These are phyloP conservation scores for Platanus orientalis DNA, from an alignment of 164 flowering plant species.

Conservation along the genomic window DNA sequence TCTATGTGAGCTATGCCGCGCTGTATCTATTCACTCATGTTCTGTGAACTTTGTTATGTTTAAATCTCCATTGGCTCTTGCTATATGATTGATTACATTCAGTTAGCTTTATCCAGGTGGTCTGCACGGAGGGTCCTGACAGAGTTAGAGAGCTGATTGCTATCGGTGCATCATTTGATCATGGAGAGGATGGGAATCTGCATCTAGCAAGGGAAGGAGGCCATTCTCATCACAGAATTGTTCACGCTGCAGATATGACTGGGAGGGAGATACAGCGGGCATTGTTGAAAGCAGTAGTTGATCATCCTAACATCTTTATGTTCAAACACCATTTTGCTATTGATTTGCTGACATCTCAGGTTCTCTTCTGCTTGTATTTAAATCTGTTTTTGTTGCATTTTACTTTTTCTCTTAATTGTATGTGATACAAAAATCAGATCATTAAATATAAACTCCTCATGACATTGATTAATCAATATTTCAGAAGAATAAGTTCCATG, in stretches of 20 bases:
- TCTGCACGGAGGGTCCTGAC: constrained; percentile 97
- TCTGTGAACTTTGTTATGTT: background rate
- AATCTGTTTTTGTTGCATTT: background rate
- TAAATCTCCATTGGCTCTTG: background rate
- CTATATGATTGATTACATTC: constrained; percentile 6
- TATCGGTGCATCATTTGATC: constrained; percentile 98
- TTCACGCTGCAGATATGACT: constrained; percentile 99
- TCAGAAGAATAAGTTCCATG: background rate
- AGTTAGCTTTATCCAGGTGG: constrained; percentile 55
- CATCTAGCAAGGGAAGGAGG: constrained; percentile 98
- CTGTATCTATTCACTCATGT: background rate
- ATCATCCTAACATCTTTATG: constrained; percentile 68
- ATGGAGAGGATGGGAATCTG: constrained; percentile 93
- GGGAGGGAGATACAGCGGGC: constrained; percentile 97
- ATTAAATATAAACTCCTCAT: background rate
- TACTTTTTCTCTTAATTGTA: background rate
- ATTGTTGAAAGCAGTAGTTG: constrained; percentile 69
- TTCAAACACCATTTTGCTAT: constrained; percentile 93
- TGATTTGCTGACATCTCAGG: constrained; percentile 92
- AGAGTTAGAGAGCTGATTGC: constrained; percentile 88
- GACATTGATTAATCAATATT: background rate
- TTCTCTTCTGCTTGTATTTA: constrained; percentile 13
- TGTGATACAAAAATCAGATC: background rate
- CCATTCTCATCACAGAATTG: constrained; percentile 90
- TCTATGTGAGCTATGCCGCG: background rate